Evolutionary conservation across 768 basidiomycete genomes (phyloP).

Genomic region (Pleurotus platypus): DNA sequence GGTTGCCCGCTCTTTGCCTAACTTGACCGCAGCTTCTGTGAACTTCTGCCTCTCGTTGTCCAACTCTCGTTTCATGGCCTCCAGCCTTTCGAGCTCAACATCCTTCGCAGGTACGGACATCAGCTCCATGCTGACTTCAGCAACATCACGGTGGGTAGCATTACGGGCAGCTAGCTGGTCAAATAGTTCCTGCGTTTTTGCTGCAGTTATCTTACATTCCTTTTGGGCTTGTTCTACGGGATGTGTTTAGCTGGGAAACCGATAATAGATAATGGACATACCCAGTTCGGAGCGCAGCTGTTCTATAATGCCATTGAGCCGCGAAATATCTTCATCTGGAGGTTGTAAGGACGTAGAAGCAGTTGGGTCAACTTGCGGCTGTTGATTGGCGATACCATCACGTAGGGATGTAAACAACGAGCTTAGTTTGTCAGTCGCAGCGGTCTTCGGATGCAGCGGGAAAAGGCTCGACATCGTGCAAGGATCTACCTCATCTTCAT

Average conservation of each 20-base stretch:
- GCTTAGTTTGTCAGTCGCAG: constrained; percentile 44
- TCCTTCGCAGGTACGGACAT: constrained; percentile 51
- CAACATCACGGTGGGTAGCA: constrained; percentile 21
- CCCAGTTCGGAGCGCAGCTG: constrained; percentile 58
- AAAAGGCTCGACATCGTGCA: constrained; percentile 49
- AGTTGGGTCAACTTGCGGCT: constrained; percentile 12
- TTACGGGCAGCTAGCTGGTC: constrained; percentile 43
- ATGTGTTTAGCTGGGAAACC: not conserved
- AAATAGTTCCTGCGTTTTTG: constrained; percentile 50
- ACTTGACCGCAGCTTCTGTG: constrained; percentile 56
- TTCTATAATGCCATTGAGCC: constrained; percentile 46
- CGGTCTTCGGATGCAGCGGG: constrained; percentile 47
- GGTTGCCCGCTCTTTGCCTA: constrained; percentile 61
- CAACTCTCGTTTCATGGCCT: constrained; percentile 50
- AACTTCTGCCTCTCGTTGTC: constrained; percentile 64
- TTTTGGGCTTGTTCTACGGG: constrained; percentile 44
- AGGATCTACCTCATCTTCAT: constrained; percentile 45
- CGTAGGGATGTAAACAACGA: constrained; percentile 41
- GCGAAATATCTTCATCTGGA: constrained; percentile 41
- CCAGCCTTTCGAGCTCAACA: constrained; percentile 51
- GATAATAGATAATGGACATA: constrained; percentile 21
- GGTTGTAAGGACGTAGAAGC: constrained; percentile 15
- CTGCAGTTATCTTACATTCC: constrained; percentile 34
- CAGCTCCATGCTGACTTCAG: constrained; percentile 49
- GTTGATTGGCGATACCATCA: constrained; percentile 21